Evolutionary conservation across 805 yeast genomes (phyloP), one percentile per base, ranked within the genome.

Genomic region (Vanderwaltozyma polyspora): DNA sequence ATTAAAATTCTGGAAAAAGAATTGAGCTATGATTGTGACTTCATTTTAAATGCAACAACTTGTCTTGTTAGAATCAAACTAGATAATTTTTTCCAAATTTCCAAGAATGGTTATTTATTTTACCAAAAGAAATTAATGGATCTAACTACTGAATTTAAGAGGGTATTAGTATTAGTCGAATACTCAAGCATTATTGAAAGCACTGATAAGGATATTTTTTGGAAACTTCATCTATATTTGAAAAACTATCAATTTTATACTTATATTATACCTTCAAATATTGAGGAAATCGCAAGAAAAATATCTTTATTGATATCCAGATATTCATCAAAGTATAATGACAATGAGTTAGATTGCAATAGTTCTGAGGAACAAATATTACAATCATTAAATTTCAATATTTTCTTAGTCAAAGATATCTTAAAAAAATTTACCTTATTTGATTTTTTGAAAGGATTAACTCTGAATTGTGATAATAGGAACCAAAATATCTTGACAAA

Each of bases 171-270:
- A 5, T 16, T 49, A 5, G 24, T 47, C 3, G 46, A 48, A 27
- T 51, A 45, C 23, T 13, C 37, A 12, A 25, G 13, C 7, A 17
- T 31, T 1, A 19, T 43, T 12, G 42, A 40, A 16, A 13, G 19
- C 2, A 31, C 34, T 4, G 56, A 49, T 27, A 36, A 24, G 4
- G 51, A 51, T 19, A 36, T 44, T 9, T 43, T 51, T 25, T 49
- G 56, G 56, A 49, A 48, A 38, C 23, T 47, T 3, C 42, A 35
- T 2, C 23, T 43, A 12, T 45, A 35, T 29, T 31, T 51, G 16
- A 33, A 34, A 15, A 9, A 31, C 7, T 25, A 34, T 8, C 30
- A 33, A 21, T 34, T 39, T 13, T 33, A 40, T 14, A 4, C 23
- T 12, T 6, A 25, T 11, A 18, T 34, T 11, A 10, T 29, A 4